A percentile compares a stretch with the other conserved stretches of the same genome.
Evolutionary conservation across 179 eudicot species (phyloP).

Genomic region (Gypsophila paniculata): DNA sequence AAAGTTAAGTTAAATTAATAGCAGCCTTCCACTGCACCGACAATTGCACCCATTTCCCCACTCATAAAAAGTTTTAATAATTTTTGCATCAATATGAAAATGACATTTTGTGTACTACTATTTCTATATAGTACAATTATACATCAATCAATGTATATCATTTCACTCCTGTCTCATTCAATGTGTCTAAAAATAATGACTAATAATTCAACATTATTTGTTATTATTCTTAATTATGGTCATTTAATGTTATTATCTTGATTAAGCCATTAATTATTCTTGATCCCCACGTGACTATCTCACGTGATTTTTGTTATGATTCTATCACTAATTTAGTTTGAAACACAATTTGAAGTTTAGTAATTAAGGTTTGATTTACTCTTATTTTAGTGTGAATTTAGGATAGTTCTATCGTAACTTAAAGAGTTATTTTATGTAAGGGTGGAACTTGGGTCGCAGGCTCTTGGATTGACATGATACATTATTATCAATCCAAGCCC

Average conservation of each 20-base stretch:
- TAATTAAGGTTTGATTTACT: neutral
- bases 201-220: constrained; percentile 15
- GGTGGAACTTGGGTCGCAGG: too few species aligned
- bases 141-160: constrained; percentile 1
- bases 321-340: neutral
- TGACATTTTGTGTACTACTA: neutral
- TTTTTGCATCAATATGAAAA: neutral
- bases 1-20: constrained; percentile 12
- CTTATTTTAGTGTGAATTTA: neutral
- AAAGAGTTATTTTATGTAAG: too few species aligned
- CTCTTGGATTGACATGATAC: too few species aligned
- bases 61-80: neutral
- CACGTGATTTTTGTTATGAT: constrained; percentile 5
- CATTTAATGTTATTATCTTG: neutral
- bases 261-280: constrained; percentile 10
- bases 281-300: constrained; percentile 9
- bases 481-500: too few species aligned
- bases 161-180: constrained; percentile 23
- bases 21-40: constrained; percentile 6
- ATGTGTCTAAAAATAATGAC: neutral
- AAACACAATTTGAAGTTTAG: neutral
- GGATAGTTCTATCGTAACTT: neutral
- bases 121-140: too few species aligned
- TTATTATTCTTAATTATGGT: neutral
- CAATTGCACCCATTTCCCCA: neutral